Percentiles rank a stretch among this genome's conserved stretches.
Conservation (phyloP, 2,329 filamentous ascomycete genomes). For the Ophiostoma perfectum region DNA sequence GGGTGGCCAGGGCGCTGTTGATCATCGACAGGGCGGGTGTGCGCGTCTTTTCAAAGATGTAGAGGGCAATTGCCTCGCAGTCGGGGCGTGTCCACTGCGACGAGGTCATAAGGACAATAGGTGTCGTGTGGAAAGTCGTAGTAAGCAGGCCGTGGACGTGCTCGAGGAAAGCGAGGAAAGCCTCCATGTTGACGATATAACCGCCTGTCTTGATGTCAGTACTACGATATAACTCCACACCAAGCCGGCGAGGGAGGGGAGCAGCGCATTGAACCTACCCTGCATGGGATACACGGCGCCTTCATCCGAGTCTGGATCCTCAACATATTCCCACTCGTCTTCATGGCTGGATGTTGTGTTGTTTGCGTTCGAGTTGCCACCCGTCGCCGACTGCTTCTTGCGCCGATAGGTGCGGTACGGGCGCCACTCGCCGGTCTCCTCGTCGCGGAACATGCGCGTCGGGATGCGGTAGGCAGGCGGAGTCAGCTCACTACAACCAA, state of each 20-base stretch:
- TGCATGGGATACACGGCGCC: conserved; percentile 81
- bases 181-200: conserved; percentile 81
- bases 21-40: conserved; percentile 87
- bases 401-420: conserved; percentile 72
- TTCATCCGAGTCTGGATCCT: conserved; percentile 81
- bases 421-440: conserved; percentile 66
- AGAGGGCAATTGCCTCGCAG: conserved; percentile 81
- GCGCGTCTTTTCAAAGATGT: conserved; percentile 95
- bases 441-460: conserved; percentile 91
- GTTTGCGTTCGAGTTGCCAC: not conserved
- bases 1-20: conserved; percentile 79
- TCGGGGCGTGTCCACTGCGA: conserved; percentile 87
- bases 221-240: not conserved
- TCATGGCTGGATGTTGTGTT: conserved; percentile 25
- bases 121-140: conserved; percentile 91
- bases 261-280: not conserved
- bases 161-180: conserved; percentile 87
- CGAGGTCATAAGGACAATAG: conserved; percentile 83
- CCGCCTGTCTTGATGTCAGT: conserved; percentile 48
- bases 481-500: conserved; percentile 85
- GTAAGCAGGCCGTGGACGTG: conserved; percentile 87
- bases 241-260: not conserved
- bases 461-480: conserved; percentile 80
- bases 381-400: conserved; percentile 39
- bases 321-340: conserved; percentile 68